Evolutionary conservation across 345 rosid genomes (phyloP).

Genomic region (Heritiera littoralis): DNA sequence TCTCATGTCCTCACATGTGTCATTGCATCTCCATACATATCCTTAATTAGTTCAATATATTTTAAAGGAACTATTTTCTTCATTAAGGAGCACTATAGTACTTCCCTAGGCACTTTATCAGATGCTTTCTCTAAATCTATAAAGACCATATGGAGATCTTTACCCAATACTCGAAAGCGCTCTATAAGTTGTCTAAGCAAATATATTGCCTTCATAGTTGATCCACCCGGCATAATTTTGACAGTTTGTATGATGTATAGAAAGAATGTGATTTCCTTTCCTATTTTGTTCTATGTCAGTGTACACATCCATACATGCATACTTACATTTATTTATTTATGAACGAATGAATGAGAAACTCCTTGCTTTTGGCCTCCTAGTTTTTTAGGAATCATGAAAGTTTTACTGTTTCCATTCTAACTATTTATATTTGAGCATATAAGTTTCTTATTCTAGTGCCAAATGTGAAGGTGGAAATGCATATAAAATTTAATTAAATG

Average conservation of each 20-base stretch:
- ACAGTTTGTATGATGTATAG: not conserved
- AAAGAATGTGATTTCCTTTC: not conserved
- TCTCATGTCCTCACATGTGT: no score
- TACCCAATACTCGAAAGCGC: no score
- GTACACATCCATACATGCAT: not conserved
- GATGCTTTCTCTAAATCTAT: no score
- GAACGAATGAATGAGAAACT: not conserved
- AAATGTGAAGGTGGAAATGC: slow-evolving; percentile 1
- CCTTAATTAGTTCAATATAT: no score
- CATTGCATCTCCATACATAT: no score
- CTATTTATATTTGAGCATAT: not conserved
- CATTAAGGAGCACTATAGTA: no score
- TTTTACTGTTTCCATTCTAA: not conserved
- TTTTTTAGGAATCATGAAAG: not conserved
- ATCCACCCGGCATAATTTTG: not conserved
- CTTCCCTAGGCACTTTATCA: no score
- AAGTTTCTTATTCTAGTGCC: not conserved
- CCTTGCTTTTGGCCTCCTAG: not conserved
- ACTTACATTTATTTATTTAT: no score
- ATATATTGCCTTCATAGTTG: no score
- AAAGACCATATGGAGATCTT: no score
- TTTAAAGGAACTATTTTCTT: no score
- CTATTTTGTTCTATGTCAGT: not conserved
- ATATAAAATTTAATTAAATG: not conserved
- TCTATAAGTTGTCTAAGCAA: no score